These are phyloP conservation scores for Fusarium sp. DNA, from an alignment of 2,329 filamentous ascomycete genomes.

Conservation along the genomic window DNA sequence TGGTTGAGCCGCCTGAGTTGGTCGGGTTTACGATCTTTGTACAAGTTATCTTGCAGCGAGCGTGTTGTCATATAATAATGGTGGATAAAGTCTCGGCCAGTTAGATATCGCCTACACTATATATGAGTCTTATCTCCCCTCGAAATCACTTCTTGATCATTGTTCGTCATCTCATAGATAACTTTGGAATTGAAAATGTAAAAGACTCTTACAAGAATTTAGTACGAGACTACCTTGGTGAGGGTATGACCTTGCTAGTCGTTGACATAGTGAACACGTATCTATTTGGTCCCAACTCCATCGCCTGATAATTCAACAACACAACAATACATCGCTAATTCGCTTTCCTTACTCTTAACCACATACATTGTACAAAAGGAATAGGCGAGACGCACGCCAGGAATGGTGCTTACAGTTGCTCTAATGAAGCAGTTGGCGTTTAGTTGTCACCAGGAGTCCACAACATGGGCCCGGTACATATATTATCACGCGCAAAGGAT, in stretches of 20 bases:
- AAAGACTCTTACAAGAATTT: no score
- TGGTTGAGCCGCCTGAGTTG: not conserved
- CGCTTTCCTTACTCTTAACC: not conserved
- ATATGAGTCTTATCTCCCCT: constrained; percentile 4
- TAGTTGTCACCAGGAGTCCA: constrained; percentile 43
- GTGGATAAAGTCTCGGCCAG: constrained; percentile 11
- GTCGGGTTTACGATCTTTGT: constrained; percentile 4
- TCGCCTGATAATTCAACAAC: not conserved
- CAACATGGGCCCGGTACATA: constrained; percentile 54
- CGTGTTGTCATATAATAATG: constrained; percentile 24
- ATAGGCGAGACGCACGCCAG: not conserved
- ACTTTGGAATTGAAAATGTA: no score
- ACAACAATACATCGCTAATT: not conserved
- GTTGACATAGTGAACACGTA: not conserved
- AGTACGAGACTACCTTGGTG: no score
- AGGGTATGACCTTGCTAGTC: no score
- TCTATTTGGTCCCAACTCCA: constrained; percentile 1
- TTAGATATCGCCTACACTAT: not conserved
- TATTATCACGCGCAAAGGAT: constrained; percentile 62
- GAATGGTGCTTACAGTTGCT: not conserved
- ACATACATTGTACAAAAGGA: constrained; percentile 6
- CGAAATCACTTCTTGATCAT: not conserved
- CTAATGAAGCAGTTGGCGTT: not conserved
- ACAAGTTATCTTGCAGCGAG: constrained; percentile 17
- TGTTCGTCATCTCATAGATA: not conserved